Conservation (phyloP, 179 eudicot species). For the Gypsophila paniculata region DNA sequence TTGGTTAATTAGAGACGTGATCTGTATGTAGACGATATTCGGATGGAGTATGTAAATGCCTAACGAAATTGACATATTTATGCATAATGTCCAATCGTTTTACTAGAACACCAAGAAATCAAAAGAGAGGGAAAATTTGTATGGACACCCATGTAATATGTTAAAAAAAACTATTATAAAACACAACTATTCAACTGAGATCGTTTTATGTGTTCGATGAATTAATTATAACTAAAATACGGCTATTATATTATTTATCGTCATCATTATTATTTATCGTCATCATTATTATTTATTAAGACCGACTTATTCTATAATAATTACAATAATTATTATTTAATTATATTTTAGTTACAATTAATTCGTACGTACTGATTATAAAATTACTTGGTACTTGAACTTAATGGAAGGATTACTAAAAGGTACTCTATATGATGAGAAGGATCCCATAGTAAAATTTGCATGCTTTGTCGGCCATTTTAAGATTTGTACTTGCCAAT, state of each 20-base stretch:
- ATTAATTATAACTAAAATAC: too few relatives aligned
- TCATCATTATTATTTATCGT: too few relatives aligned
- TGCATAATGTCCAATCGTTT: neutral
- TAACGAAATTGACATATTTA: neutral
- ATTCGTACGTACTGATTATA: too few relatives aligned
- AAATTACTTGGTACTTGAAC: too few relatives aligned
- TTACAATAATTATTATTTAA: too few relatives aligned
- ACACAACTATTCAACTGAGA: slow-evolving; percentile 10
- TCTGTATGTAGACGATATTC: too few relatives aligned
- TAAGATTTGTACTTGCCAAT: neutral
- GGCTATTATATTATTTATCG: too few relatives aligned
- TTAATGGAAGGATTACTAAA: slow-evolving; percentile 9
- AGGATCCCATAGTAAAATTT: slow-evolving; percentile 29
- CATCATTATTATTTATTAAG: too few relatives aligned
- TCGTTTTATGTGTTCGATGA: neutral
- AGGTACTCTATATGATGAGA: slow-evolving; percentile 33
- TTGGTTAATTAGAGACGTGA: too few relatives aligned
- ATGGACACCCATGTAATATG: neutral
- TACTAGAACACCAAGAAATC: neutral
- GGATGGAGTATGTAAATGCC: neutral
- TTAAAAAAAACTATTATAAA: neutral
- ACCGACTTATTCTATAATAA: too few relatives aligned
- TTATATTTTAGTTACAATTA: too few relatives aligned
- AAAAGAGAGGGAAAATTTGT: slow-evolving; percentile 15
- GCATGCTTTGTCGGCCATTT: slow-evolving; percentile 44